Evolutionary conservation across 441 rosid genomes (phyloP).

Genomic region (Adansonia rubrostipa): DNA sequence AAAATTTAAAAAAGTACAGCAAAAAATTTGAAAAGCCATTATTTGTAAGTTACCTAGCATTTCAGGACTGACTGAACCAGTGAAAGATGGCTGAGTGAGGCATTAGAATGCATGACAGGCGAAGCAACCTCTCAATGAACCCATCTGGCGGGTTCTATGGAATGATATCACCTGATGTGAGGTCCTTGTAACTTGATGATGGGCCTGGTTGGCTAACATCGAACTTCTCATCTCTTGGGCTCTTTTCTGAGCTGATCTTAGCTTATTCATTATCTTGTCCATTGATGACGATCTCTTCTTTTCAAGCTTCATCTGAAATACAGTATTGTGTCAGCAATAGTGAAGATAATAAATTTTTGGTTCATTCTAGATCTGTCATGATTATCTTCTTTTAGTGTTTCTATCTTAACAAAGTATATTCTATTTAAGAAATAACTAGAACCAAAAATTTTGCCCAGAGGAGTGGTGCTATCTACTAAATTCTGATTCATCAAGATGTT

Average conservation of each 20-base stretch:
- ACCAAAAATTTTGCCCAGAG: neutral
- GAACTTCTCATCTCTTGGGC: conserved; percentile 87
- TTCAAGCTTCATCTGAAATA: conserved; percentile 88
- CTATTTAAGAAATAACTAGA: neutral
- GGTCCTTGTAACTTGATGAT: conserved; percentile 47
- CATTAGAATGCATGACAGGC: conserved; percentile 42
- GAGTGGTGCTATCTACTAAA: neutral
- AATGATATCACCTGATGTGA: conserved; percentile 51
- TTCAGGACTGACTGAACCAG: conserved; percentile 30
- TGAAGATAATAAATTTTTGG: neutral
- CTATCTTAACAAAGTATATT: neutral
- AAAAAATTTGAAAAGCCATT: neutral
- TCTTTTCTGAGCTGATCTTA: conserved; percentile 81
- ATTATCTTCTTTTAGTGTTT: neutral
- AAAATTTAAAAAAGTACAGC: neutral
- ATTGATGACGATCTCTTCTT: conserved; percentile 84
- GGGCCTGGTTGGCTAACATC: conserved; percentile 51
- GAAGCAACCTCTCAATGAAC: conserved; percentile 77
- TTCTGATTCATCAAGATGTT: neutral
- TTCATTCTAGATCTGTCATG: neutral
- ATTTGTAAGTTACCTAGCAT: conserved; percentile 35
- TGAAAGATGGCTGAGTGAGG: conserved; percentile 1
- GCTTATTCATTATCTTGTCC: conserved; percentile 90
- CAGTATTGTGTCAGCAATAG: conserved; percentile 15
- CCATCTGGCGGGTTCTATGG: conserved; percentile 58